Conservation (phyloP, 768 basidiomycete species). For the Trametes meyenii region DNA sequence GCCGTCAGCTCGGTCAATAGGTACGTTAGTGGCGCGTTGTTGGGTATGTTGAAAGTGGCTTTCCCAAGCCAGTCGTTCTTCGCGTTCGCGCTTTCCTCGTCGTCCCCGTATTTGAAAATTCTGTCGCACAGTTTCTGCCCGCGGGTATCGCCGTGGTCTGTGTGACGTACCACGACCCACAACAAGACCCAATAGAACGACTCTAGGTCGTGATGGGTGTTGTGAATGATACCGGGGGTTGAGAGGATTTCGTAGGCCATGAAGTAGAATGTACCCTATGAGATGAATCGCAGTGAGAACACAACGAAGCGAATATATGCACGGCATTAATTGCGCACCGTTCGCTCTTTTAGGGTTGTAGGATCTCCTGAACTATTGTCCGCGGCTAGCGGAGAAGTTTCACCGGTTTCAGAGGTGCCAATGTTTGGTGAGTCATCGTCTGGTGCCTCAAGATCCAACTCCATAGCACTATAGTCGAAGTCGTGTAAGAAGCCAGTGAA, state of each 20-base stretch:
- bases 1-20: not conserved
- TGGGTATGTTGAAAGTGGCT: not conserved
- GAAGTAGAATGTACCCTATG: constrained; percentile 11
- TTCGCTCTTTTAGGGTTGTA: not conserved
- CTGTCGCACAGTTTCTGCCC: not conserved
- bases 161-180: constrained; percentile 17
- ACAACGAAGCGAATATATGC: not conserved
- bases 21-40: not conserved
- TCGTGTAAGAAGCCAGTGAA: constrained; percentile 8
- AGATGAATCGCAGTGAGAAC: not conserved
- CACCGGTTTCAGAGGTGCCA: not conserved
- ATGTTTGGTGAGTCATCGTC: not conserved
- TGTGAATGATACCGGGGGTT: not conserved
- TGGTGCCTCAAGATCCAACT: not conserved
- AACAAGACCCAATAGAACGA: constrained; percentile 17
- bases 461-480: constrained; percentile 11
- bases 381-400: not conserved
- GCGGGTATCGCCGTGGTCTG: not conserved
- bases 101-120: not conserved
- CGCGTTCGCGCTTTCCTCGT: not conserved
- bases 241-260: not conserved
- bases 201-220: constrained; percentile 9
- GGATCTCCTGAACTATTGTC: not conserved
- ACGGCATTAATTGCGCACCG: not conserved
- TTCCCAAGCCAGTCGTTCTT: not conserved